Evolutionary conservation across 176 grass and related monocot species (phyloP).

Genomic region (Luzula sylvatica): DNA sequence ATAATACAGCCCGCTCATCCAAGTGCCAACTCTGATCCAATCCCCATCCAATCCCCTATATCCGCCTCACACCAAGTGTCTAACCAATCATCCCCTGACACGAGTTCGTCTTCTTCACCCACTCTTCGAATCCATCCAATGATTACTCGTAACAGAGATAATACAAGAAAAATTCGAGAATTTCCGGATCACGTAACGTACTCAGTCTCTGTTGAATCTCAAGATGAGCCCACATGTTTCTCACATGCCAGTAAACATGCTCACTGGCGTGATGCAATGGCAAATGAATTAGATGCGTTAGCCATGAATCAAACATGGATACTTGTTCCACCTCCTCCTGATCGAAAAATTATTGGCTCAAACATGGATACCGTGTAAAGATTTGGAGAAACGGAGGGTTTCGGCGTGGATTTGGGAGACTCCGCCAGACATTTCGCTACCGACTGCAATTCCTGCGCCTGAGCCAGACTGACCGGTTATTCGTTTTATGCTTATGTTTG

Average conservation of each 20-base stretch:
- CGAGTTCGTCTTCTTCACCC: background rate
- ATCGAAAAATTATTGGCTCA: background rate
- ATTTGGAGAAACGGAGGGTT: slow-evolving; percentile 52
- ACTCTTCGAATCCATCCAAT: background rate
- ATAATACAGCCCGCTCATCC: background rate
- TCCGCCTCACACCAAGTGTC: background rate
- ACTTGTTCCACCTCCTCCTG: background rate
- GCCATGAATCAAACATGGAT: too few relatives aligned
- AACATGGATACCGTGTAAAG: slow-evolving; percentile 59
- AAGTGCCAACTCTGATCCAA: background rate
- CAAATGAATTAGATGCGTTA: background rate
- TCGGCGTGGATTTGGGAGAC: slow-evolving; percentile 56
- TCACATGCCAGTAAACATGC: background rate
- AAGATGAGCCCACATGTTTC: background rate
- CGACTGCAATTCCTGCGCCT: slow-evolving; percentile 77
- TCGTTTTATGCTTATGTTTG: slow-evolving; percentile 73
- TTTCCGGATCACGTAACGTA: background rate
- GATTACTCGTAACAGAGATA: background rate
- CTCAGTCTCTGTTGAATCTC: background rate
- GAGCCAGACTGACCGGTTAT: slow-evolving; percentile 47
- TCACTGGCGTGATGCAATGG: background rate
- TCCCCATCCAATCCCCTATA: too few relatives aligned
- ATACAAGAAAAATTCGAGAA: background rate
- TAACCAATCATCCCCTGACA: background rate
- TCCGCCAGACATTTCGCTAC: slow-evolving; percentile 97